Evolutionary conservation across 768 basidiomycete species (phyloP), one percentile per base, ranked within the genome.

Genomic region (Tricholoma furcatifolium): DNA sequence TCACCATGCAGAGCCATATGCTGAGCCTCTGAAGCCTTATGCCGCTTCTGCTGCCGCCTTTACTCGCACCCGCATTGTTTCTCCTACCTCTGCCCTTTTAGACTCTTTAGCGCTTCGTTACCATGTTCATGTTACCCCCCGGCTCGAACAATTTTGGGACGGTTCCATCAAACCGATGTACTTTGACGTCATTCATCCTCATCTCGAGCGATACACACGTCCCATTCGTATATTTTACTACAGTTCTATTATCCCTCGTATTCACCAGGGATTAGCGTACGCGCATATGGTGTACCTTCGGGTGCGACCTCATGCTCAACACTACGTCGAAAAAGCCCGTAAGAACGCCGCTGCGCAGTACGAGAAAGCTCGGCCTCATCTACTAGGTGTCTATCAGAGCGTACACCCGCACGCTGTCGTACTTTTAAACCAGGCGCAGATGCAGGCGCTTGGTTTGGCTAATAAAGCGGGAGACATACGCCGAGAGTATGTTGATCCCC

Each of bases 401-500:
- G 27, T 53, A 11, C 50, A 34, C 6, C 58, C 61, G 0, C 40
- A 52, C 31, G 47, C 30, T 1, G 32, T 54, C 2, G 27, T 41
- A 64, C 66, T 47, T 67, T 68, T n/a, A 72, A 77, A 76, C 1
- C 72, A 75, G 43, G 60, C 73, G 21, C 62, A 73, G 38, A 59
- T 73, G 23, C 68, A 73, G 23, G 67, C 63, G 8, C 62, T 75
- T 48, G 72, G 71, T 14, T 48, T 58, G 27, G 65, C 63, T 6
- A 42, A 60, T 62, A 58, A 73, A 64, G 61, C 72, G 2, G 78
- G 74, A 15, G 73, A 74, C 14, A 74, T 81, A 38, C 74, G 87
- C 32, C 74, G 81, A 52, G 72, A 78, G 47, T 90, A 83, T 60
- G 87, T 92, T 5, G 89, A 91, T 63, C 88, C 86, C 0, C 89